Base-by-base conservation (phyloP, 345 rosid genomes). In the Zanthoxylum bungeanum region DNA sequence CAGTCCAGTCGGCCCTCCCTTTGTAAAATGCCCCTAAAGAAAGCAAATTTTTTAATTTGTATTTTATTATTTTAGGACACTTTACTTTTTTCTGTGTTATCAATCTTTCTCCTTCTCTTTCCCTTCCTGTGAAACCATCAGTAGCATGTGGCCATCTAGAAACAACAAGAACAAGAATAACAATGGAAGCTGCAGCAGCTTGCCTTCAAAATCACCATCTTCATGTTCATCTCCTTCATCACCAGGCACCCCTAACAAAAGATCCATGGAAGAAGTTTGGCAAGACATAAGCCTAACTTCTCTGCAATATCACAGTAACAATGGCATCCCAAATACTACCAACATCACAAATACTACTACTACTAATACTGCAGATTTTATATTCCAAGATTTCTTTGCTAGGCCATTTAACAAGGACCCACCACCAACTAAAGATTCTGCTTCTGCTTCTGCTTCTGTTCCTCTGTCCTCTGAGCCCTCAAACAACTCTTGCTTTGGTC, bases 221-320 rank as follows among this genome's bases (percentile, higher is more conserved):
- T 57, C 67, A 9, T 70, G 30, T 31, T 72, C 76, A 9, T 36
- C 80, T 31, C 49, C 65, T 60, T 9, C 72, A 33, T 51, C 73
- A 1, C n/a, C 72, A 3, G 11, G 24, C 17, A 11, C 68, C 3
- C 10, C 50, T 31, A 21, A 3, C 47, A 61, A 30, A 58, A 57
- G 19, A 57, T 69, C 84, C 62, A 84, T 84, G 84, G 90, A 84
- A 57, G 88, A 86, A n/a, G 80, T 82, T 9, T 82, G 91, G 90
- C 69, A 79, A 56, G 81, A 84, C 21, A 79, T 84, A 39, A 80
- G 46, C 50, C 67, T 81, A 2, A 14, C 77, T 52, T 73, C 70
- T 25, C 74, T 78, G 1, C 70, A 62, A 2, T 77, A 71, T 39
- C 70, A 37, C 22, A 30, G 69, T 2, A 7, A 12, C 21, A 24